Evolutionary conservation across 176 grass and related monocot genomes (phyloP).

Genomic region (Microstegium vimineum): DNA sequence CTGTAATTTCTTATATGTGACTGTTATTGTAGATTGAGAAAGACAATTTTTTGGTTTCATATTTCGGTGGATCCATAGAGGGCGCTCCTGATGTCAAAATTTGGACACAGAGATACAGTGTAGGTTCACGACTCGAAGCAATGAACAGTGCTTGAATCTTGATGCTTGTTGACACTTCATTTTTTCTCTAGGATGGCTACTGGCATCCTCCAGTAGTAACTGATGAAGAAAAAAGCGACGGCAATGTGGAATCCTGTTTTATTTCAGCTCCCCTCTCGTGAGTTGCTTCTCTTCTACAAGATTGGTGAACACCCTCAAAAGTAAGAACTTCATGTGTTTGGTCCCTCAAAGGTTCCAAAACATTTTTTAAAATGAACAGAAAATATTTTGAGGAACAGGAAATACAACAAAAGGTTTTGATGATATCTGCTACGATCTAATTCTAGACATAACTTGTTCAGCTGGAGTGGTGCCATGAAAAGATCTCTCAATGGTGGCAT

Average conservation of each 20-base stretch:
- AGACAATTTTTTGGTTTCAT: conserved; percentile 63
- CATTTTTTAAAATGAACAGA: not conserved
- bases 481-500: conserved; percentile 70
- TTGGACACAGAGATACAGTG: conserved; percentile 85
- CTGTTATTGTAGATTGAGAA: conserved; percentile 52
- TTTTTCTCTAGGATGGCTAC: conserved; percentile 50
- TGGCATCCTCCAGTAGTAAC: conserved; percentile 66
- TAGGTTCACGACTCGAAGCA: conserved; percentile 37
- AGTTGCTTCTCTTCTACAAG: conserved; percentile 94
- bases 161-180: not conserved
- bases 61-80: conserved; percentile 83
- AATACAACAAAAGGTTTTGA: not conserved
- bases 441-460: conserved; percentile 31
- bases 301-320: conserved; percentile 86
- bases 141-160: not conserved
- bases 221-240: conserved; percentile 68
- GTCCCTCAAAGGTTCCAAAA: not conserved
- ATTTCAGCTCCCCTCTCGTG: conserved; percentile 82
- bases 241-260: conserved; percentile 96
- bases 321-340: conserved; percentile 24
- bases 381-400: not conserved
- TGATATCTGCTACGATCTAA: not conserved
- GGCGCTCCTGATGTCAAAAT: conserved; percentile 93
- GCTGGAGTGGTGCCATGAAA: conserved; percentile 99
- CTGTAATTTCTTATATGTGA: not conserved